Evolutionary conservation across 2,329 filamentous ascomycete species (phyloP).

Genomic region (Colletotrichum tabaci): DNA sequence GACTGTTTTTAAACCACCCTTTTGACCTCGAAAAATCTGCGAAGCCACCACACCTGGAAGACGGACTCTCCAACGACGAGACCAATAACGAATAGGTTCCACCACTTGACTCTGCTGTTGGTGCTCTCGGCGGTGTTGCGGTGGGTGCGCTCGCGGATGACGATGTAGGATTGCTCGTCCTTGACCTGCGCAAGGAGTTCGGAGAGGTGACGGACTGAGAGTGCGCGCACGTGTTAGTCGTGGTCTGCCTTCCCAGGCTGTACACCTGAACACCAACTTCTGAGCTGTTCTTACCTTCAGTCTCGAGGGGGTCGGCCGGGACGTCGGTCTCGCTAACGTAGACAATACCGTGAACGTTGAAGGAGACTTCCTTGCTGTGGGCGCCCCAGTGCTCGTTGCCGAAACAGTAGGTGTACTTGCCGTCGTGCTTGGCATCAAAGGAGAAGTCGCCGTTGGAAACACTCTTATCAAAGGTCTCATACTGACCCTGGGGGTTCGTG

Average conservation of each 20-base stretch:
- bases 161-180: conserved; percentile 98
- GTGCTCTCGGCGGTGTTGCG: conserved; percentile 99
- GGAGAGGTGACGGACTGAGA: conserved; percentile 82
- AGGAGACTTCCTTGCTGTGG: conserved; percentile 96
- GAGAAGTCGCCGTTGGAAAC: conserved; percentile 94
- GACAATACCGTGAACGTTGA: conserved; percentile 99
- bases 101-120: conserved; percentile 98
- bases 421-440: conserved; percentile 88
- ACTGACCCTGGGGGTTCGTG: conserved; percentile 81
- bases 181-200: conserved; percentile 93
- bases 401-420: conserved; percentile 97
- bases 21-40: conserved; percentile 95
- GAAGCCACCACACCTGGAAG: conserved; percentile 99
- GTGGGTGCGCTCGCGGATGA: conserved; percentile 94
- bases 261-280: conserved; percentile 2
- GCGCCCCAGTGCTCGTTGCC: conserved; percentile 99
- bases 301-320: conserved; percentile 88
- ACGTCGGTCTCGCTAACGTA: conserved; percentile 93
- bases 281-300: conserved; percentile 76
- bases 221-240: conserved; percentile 16
- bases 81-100: conserved; percentile 96
- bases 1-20: conserved; percentile 68
- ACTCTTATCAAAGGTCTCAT: conserved; percentile 84
- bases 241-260: background rate
- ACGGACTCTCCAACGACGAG: conserved; percentile 92